Evolutionary conservation across 352 stramenopile species (phyloP), one percentile per base, ranked within the genome.

Genomic region (Peronospora destructor): DNA sequence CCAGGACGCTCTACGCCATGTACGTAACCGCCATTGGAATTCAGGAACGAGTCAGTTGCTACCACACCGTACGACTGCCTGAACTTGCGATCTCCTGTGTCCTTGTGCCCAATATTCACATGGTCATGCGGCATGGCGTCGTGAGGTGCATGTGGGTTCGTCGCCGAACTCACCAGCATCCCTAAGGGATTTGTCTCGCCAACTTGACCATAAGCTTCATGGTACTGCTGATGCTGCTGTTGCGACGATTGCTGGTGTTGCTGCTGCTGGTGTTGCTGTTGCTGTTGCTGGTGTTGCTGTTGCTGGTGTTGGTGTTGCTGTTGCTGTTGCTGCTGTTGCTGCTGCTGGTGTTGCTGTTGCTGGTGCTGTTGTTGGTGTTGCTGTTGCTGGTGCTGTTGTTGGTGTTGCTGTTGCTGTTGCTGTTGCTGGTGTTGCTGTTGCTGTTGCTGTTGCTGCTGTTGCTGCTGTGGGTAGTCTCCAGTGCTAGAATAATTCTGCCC

Each of bases 151-250:
- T 68, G 64, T 21, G 53, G 30, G 25, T 78, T 73, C 38, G 71
- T 83, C 23, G 71, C 68, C 0, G 71, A 83, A 37, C 63, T 80
- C 47, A 83, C 71, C 17, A 83, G 43, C 66, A 80, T 79, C 1
- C 71, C 71, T 13, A 83, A 58, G 10, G 71, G 51, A 48, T 76
- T 75, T 25, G 55, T 47, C 16, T 72, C 56, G 11, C 59, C 48
- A 1, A 58, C 62, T 30, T 59, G 46, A 33, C 49, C 50, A 28
- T 73, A 71, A 26, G 37, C 53, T 28, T 50, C 55, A 54, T 67
- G 53, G 29, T 66, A 70, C 16, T 68, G 30, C 19, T 73, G 64
- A 21, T 61, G 60, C 33, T 66, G 67, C 16, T 68, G 30, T 16
- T 73, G 64, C 28, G 49, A 45, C 21, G 56, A 41, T 38, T 56